Base-by-base conservation (phyloP, 768 basidiomycete genomes). In the Coprinellus aureogranulatus region DNA sequence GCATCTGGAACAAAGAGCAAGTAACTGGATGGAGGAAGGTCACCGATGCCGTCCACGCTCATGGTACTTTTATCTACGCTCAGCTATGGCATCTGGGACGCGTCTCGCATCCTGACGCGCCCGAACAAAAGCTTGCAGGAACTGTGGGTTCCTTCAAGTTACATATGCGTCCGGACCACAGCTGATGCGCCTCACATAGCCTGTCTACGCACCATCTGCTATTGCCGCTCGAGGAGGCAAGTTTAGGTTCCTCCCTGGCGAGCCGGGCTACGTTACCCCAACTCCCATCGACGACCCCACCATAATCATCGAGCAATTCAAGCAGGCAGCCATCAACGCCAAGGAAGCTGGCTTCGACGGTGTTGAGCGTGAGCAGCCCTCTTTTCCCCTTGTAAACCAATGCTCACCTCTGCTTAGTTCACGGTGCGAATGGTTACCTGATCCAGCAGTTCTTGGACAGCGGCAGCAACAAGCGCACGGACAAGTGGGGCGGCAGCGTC, bases 401-500 rank as follows among this genome's bases (percentile, higher is more conserved):
- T 28, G 18, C 12, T 8, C 8, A 14, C 55, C 25, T 49, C 6
- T 34, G 26, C 53, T 23, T 26, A 80, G 67, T 84, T 62, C 76
- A 76, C 50, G 72, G 73, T 18, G 77, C 77, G 10, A 74, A 73
- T 54, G 80, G 80, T 0, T 80, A 78, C 57, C 65, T 81, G 12
- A 53, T 77, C 34, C 68, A 77, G 56, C 81, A 85, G 58, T 84
- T 85, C 72, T 66, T 82, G 16, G 80, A 84, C 57, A 68, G 64
- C 49, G 72, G 65, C 2, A 67, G 77, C 78, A 54, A 60, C 23
- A 40, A 57, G 12, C 77, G 84, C 22, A 81, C 77, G 16, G 85
- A 85, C 68, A 65, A 77, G 54, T 89, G 81, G 74, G 86, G 86
- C 8, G 87, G 86, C 4, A 79, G 76, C 39, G 58, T 80, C 41